These are phyloP conservation scores for Phycomyces blakesleeanus DNA, from an alignment of 192 early-diverging fungal species.

Conservation along the genomic window DNA sequence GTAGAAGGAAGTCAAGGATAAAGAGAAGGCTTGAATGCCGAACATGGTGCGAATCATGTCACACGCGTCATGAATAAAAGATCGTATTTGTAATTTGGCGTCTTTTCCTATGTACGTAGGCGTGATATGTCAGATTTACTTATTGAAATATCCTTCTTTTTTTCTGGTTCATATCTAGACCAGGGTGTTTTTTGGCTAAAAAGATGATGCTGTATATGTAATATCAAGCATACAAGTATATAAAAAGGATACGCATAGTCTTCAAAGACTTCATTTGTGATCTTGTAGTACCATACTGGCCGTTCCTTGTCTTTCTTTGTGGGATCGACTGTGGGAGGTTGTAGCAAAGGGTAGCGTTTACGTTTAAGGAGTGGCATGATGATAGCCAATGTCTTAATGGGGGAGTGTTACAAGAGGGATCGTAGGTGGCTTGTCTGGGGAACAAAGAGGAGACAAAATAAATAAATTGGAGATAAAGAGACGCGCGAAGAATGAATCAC, in stretches of 20 bases:
- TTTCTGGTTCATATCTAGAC: too few relatives aligned
- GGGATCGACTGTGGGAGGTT: constrained; percentile 16
- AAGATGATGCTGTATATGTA: background rate
- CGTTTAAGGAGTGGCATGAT: constrained; percentile 35
- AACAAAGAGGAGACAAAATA: constrained; percentile 6
- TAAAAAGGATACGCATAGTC: constrained; percentile 48
- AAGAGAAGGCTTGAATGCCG: too few relatives aligned
- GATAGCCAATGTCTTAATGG: background rate
- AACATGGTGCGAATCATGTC: too few relatives aligned
- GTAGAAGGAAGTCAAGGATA: constrained; percentile 10
- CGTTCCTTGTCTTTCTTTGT: constrained; percentile 29
- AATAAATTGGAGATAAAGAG: background rate
- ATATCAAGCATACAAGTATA: background rate
- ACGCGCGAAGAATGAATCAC: background rate
- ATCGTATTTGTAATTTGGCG: background rate
- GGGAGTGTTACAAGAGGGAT: background rate
- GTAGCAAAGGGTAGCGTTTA: constrained; percentile 19
- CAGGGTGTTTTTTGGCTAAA: too few relatives aligned
- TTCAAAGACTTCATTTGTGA: constrained; percentile 55
- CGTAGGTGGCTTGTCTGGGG: background rate
- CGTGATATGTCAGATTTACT: too few relatives aligned
- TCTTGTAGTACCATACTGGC: constrained; percentile 47
- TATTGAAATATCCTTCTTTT: too few relatives aligned
- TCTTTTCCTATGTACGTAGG: too few relatives aligned
- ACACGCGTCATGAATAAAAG: constrained; percentile 4